Percentiles rank a stretch among this genome's conserved stretches.
Evolutionary conservation across 2,329 filamentous ascomycete species (phyloP).

Genomic region (Conoideocrella luteorostrata): DNA sequence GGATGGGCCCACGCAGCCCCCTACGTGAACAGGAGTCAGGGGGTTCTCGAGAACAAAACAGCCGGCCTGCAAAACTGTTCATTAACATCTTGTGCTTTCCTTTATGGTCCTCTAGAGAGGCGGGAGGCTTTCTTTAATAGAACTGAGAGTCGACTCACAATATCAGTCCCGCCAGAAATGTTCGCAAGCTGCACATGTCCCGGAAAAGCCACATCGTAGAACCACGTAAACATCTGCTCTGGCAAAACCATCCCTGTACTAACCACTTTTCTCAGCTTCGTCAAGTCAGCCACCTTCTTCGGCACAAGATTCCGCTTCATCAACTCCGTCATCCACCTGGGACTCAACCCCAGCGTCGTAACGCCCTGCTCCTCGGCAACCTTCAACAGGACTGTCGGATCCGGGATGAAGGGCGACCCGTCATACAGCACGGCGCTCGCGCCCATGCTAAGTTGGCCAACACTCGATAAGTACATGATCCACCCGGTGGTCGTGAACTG

Average conservation of each 20-base stretch:
- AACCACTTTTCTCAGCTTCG: conserved; percentile 52
- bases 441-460: conserved; percentile 54
- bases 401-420: conserved; percentile 71
- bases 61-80: conserved; percentile 46
- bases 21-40: conserved; percentile 57
- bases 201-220: conserved; percentile 67
- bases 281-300: conserved; percentile 55
- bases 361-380: conserved; percentile 57
- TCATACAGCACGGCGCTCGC: conserved; percentile 68
- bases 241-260: conserved; percentile 79
- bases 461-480: conserved; percentile 76
- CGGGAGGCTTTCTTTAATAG: no score
- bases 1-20: conserved; percentile 43
- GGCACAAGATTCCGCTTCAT: conserved; percentile 58
- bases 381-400: conserved; percentile 55
- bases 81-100: no score
- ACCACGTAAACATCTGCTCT: conserved; percentile 72
- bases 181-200: conserved; percentile 60
- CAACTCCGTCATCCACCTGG: conserved; percentile 69
- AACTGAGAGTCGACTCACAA: conserved; percentile 40
- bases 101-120: no score
- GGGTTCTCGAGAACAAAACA: conserved; percentile 61
- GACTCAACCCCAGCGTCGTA: conserved; percentile 69
- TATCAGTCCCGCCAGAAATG: conserved; percentile 72
- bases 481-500: conserved; percentile 67